Evolutionary conservation across 345 rosid species (phyloP).

Genomic region (Camelina neglecta): DNA sequence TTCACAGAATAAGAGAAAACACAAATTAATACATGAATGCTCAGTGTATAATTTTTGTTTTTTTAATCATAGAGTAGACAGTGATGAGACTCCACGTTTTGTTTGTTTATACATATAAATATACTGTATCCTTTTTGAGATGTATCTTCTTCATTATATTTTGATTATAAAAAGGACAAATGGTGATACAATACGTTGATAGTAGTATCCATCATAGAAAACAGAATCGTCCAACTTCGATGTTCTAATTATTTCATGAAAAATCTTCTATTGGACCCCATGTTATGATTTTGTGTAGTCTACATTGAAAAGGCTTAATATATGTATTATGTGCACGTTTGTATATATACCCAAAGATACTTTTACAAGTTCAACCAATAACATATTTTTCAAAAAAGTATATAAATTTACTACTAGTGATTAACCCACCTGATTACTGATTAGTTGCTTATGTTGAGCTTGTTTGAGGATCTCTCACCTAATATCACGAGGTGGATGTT

Average conservation of each 20-base stretch:
- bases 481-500: slow-evolving; percentile 85
- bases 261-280: not conserved
- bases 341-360: not conserved
- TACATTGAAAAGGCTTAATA: not conserved
- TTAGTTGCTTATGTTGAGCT: no score
- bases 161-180: not conserved
- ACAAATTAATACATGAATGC: not conserved
- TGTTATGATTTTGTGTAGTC: not conserved
- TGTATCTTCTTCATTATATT: slow-evolving; percentile 5
- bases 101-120: slow-evolving; percentile 11
- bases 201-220: not conserved
- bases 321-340: not conserved
- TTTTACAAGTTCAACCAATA: not conserved
- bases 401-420: no score
- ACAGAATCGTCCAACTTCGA: not conserved
- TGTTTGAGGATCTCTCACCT: slow-evolving; percentile 51
- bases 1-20: slow-evolving; percentile 20
- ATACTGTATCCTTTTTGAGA: not conserved
- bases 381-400: not conserved
- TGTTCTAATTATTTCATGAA: slow-evolving; percentile 1
- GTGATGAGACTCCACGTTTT: slow-evolving; percentile 22
- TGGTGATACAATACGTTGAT: not conserved
- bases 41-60: not conserved
- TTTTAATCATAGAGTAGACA: slow-evolving; percentile 3
- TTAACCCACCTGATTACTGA: no score